Base-by-base conservation (phyloP, 2,329 filamentous ascomycete genomes). In the Talaromyces sp. region DNA sequence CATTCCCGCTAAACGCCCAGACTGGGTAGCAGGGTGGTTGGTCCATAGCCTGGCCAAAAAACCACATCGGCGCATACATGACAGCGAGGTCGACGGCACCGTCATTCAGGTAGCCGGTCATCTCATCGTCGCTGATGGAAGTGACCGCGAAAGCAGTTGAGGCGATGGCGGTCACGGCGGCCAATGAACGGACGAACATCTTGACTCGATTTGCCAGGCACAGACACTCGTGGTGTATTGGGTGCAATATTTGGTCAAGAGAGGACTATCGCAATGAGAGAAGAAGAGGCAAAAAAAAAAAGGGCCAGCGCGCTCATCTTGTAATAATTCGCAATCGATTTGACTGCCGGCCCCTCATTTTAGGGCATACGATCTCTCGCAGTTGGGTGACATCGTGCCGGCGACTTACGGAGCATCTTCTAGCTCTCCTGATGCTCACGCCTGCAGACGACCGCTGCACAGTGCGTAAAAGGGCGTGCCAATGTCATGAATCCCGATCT, bases 71-170 rank as follows among this genome's bases (percentile, higher is more conserved):
- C 0, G 70, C 70, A 46, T 73, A 73, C 3, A 63, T 67, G 50
- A 67, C 61, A 5, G 70, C 70, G 10, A 73, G 63, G 14, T 70
- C 67, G 3, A 65, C 59, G 7, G 64, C 66, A 13, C 66, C 69
- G 54, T 75, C 64, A 24, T 76, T 72, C 8, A 85, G 65, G 7
- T 84, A 70, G n/a, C 72, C 70, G 3, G 65, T 64, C 63, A 77
- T 68, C 41, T 78, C 75, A 13, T 69, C 64, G 50, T 68, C 63
- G 38, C 60, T 66, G 56, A 72, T 70, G 11, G 65, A 65, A 5
- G 69, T 69, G 58, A 67, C 64, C 9, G 69, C 70, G 21, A 61
- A 8, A 9, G 65, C 65, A 8, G 62, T 60, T 24, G 61, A 60
- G 9, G 62, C 58, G 27, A 70, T 58, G 6, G 55, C 43, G 13